Evolutionary conservation across 805 yeast species (phyloP).

Genomic region (Candida easanensis): DNA sequence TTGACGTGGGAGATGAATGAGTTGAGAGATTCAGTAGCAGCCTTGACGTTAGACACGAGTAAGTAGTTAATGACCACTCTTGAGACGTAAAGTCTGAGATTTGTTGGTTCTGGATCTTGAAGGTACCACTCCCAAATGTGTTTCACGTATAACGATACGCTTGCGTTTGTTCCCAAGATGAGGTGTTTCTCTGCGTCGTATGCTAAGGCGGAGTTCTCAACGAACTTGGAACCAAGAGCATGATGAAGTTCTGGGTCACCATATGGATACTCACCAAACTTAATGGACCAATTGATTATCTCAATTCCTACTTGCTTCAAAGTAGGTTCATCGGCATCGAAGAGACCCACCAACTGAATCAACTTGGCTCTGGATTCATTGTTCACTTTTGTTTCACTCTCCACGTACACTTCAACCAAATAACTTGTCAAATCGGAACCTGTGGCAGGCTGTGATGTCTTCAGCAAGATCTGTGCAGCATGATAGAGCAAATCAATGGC

Average conservation of each 20-base stretch:
- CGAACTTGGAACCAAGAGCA: conserved; percentile 65
- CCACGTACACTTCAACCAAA: conserved; percentile 65
- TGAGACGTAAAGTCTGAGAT: conserved; percentile 35
- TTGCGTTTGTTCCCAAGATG: conserved; percentile 54
- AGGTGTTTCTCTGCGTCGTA: conserved; percentile 74
- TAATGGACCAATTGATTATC: conserved; percentile 62
- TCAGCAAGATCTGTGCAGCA: conserved; percentile 66
- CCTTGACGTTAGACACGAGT: conserved; percentile 61
- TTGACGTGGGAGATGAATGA: conserved; percentile 26
- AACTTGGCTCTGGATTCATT: conserved; percentile 44
- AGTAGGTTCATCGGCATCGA: conserved; percentile 53
- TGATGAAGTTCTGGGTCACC: conserved; percentile 80
- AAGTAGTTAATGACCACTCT: conserved; percentile 78
- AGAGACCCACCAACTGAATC: conserved; percentile 43
- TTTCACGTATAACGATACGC: conserved; percentile 43
- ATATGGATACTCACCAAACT: conserved; percentile 44
- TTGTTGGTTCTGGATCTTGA: conserved; percentile 24
- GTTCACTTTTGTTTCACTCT: conserved; percentile 42
- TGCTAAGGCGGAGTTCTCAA: conserved; percentile 43
- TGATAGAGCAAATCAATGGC: conserved; percentile 74
- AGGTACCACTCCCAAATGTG: conserved; percentile 45
- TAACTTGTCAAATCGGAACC: conserved; percentile 75
- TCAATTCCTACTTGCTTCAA: conserved; percentile 66
- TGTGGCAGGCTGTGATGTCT: conserved; percentile 73
- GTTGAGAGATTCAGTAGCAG: conserved; percentile 43